Evolutionary conservation across 176 grass and related monocot genomes (phyloP).

Genomic region (Carex scoparia): DNA sequence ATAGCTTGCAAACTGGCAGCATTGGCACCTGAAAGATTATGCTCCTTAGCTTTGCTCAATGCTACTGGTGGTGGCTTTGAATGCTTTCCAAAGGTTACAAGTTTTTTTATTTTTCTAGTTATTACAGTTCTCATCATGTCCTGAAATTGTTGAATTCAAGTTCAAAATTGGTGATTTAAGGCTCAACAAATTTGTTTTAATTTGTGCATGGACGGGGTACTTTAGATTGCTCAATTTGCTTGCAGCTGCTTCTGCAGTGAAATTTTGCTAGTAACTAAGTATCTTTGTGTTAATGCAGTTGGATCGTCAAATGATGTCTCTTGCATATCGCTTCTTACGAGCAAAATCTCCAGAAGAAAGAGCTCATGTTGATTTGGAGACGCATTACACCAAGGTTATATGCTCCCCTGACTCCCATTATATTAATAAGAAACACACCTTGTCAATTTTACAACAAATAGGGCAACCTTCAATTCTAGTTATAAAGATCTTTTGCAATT

Average conservation of each 20-base stretch:
- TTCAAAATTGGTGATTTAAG: not conserved
- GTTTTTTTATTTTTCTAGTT: not conserved
- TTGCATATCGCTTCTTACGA: conserved; percentile 91
- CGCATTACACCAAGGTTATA: conserved; percentile 80
- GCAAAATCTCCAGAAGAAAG: conserved; percentile 86
- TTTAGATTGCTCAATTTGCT: not conserved
- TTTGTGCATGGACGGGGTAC: not conserved
- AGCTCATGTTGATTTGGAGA: conserved; percentile 91
- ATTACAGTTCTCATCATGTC: not conserved
- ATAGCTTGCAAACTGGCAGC: conserved; percentile 89
- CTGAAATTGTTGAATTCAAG: not conserved
- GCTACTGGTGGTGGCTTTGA: conserved; percentile 85
- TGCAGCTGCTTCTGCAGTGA: not conserved
- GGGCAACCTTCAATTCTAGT: not conserved
- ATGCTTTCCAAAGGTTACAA: conserved; percentile 86
- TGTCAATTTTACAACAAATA: not conserved
- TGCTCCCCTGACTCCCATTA: not conserved
- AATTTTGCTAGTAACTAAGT: not conserved
- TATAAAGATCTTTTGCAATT: not conserved
- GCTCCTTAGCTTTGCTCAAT: conserved; percentile 88
- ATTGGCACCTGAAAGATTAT: conserved; percentile 56
- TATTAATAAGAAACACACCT: not conserved
- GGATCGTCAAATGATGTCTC: conserved; percentile 73
- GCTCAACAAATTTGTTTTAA: not conserved
- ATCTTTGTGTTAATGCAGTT: conserved; percentile 41